Percentiles rank a stretch among this genome's conserved stretches.
Conservation (phyloP, 192 early-diverging fungal species). For the Chytriomyces hyalinus region DNA sequence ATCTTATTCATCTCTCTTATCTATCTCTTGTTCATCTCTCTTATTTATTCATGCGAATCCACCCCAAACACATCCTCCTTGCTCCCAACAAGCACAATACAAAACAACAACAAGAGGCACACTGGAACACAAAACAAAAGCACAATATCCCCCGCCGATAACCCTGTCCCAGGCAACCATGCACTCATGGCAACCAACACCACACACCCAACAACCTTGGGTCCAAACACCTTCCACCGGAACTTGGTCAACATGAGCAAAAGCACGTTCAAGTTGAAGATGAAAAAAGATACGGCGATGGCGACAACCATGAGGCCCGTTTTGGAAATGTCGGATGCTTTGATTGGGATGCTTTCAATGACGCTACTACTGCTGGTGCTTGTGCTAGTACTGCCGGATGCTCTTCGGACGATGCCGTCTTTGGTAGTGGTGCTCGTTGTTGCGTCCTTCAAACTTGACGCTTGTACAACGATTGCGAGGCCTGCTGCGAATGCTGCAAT, state of each 20-base stretch:
- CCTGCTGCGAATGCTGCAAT: not conserved
- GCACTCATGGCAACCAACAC: not conserved
- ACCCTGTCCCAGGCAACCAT: not conserved
- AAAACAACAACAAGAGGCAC: not conserved
- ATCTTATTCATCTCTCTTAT: no score
- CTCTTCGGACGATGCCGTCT: not conserved
- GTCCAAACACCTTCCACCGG: not conserved
- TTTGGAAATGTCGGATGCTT: not conserved
- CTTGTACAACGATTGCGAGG: not conserved
- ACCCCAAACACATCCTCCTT: not conserved
- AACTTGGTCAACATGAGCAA: not conserved
- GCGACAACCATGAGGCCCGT: not conserved
- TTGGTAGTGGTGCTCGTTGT: not conserved
- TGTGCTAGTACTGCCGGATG: no score
- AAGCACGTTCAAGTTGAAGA: not conserved
- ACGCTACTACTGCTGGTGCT: no score
- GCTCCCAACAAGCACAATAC: not conserved
- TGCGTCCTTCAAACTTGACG: not conserved
- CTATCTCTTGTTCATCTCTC: no score
- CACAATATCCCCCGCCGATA: not conserved
- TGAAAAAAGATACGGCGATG: not conserved
- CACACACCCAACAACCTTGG: not conserved
- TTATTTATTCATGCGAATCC: not conserved
- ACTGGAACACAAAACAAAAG: constrained; percentile 6
- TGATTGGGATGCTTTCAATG: no score